Evolutionary conservation across 106 monocot genomes (phyloP).

Genomic region (Dactylorhiza incarnata): DNA sequence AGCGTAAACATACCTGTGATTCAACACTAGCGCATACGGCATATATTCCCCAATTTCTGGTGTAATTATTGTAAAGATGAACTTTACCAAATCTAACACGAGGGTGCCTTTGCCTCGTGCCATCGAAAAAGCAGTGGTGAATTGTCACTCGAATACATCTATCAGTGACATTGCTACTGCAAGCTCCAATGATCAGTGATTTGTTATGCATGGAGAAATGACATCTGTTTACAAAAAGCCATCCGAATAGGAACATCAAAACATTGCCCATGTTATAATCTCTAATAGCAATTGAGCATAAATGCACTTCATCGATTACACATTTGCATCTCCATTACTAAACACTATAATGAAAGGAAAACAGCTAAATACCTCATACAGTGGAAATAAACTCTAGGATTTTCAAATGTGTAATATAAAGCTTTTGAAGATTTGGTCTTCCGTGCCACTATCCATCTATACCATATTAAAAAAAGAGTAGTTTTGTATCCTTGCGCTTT

Average conservation of each 20-base stretch:
- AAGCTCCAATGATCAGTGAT: slow-evolving; percentile 66
- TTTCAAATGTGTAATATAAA: background rate
- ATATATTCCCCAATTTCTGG: slow-evolving; percentile 88
- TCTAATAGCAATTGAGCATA: background rate
- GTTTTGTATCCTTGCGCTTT: no score
- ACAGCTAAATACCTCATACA: background rate
- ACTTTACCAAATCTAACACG: slow-evolving; percentile 82
- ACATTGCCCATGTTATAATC: background rate
- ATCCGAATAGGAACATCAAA: background rate
- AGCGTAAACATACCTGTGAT: slow-evolving; percentile 43
- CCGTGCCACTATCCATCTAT: no score
- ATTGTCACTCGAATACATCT: slow-evolving; percentile 78
- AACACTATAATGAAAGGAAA: background rate
- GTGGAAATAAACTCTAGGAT: background rate
- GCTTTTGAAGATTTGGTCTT: background rate
- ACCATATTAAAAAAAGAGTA: no score
- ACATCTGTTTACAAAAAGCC: slow-evolving; percentile 36
- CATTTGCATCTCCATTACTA: background rate
- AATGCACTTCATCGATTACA: background rate
- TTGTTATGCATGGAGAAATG: slow-evolving; percentile 69
- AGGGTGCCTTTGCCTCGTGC: slow-evolving; percentile 76
- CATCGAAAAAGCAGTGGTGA: slow-evolving; percentile 92
- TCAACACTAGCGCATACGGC: slow-evolving; percentile 91
- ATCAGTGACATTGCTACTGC: slow-evolving; percentile 38
- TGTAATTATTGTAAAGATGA: slow-evolving; percentile 92